These are phyloP conservation scores for Westerdykella aurantiaca DNA, from an alignment of 2,329 filamentous ascomycete species.

Conservation along the genomic window DNA sequence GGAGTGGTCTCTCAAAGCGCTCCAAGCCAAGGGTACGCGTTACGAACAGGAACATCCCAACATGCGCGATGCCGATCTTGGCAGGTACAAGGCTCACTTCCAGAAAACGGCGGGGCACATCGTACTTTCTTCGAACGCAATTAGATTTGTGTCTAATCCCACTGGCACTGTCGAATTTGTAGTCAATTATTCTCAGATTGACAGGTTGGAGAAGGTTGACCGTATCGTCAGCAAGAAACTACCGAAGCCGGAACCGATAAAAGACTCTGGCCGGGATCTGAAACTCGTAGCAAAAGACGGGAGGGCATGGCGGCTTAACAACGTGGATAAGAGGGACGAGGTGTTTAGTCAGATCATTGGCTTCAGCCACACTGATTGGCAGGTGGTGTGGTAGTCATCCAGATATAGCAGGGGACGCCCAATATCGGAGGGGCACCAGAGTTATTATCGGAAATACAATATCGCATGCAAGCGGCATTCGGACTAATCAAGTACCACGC, in stretches of 20 bases:
- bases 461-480: too few relatives aligned
- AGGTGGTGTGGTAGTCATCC: slow-evolving; percentile 22
- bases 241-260: slow-evolving; percentile 10
- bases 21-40: slow-evolving; percentile 23
- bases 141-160: slow-evolving; percentile 13
- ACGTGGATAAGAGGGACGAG: slow-evolving; percentile 23
- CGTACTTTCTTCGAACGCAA: slow-evolving; percentile 12
- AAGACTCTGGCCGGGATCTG: slow-evolving; percentile 19
- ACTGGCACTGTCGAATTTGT: slow-evolving; percentile 10
- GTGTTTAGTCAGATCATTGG: slow-evolving; percentile 30
- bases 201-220: slow-evolving; percentile 21
- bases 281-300: slow-evolving; percentile 10
- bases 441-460: too few relatives aligned
- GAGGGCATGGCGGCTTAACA: slow-evolving; percentile 10
- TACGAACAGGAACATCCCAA: slow-evolving; percentile 3
- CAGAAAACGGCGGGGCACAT: slow-evolving; percentile 13
- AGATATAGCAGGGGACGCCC: neutral
- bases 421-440: too few relatives aligned
- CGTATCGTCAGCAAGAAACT: slow-evolving; percentile 16
- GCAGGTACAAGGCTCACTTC: slow-evolving; percentile 16
- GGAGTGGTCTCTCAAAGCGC: slow-evolving; percentile 32
- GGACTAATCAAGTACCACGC: too few relatives aligned
- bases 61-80: slow-evolving; percentile 12
- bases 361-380: slow-evolving; percentile 23
- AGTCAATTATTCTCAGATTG: slow-evolving; percentile 13